Evolutionary conservation across 305 asterid species (phyloP).

Genomic region (Solanum hybrid): DNA sequence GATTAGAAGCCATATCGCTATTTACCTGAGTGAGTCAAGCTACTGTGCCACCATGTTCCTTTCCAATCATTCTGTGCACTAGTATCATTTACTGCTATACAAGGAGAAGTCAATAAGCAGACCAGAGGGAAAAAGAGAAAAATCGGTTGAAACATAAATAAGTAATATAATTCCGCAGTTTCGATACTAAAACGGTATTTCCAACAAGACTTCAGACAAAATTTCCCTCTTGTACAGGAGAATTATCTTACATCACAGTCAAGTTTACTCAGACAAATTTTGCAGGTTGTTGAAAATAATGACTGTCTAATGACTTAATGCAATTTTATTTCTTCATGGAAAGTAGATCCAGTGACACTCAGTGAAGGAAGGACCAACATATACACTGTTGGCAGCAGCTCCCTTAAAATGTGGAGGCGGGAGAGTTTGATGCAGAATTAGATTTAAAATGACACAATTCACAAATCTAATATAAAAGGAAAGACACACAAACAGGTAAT

Average conservation of each 20-base stretch:
- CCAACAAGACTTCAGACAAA: not conserved
- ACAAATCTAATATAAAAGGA: not conserved
- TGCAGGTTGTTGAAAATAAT: not conserved
- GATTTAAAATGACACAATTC: not conserved
- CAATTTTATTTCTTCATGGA: not conserved
- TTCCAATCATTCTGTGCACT: slow-evolving; percentile 61
- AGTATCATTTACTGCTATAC: slow-evolving; percentile 36
- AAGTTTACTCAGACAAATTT: not conserved
- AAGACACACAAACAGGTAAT: not conserved
- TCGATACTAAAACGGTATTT: not conserved
- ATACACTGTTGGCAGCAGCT: not conserved
- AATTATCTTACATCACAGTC: not conserved
- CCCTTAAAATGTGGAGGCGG: not conserved
- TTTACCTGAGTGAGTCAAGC: slow-evolving; percentile 42
- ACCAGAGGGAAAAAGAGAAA: not conserved
- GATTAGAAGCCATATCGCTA: not conserved
- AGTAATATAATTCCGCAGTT: not conserved
- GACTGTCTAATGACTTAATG: not conserved
- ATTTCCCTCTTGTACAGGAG: not conserved
- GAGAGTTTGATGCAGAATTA: not conserved
- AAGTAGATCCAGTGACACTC: not conserved
- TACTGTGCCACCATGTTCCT: slow-evolving; percentile 72
- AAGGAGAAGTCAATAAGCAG: slow-evolving; percentile 8
- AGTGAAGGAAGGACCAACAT: not conserved
- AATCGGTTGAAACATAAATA: not conserved